Conservation (phyloP, 1,284 basidiomycete genomes). For the Pseudozyma hubeiensis region DNA sequence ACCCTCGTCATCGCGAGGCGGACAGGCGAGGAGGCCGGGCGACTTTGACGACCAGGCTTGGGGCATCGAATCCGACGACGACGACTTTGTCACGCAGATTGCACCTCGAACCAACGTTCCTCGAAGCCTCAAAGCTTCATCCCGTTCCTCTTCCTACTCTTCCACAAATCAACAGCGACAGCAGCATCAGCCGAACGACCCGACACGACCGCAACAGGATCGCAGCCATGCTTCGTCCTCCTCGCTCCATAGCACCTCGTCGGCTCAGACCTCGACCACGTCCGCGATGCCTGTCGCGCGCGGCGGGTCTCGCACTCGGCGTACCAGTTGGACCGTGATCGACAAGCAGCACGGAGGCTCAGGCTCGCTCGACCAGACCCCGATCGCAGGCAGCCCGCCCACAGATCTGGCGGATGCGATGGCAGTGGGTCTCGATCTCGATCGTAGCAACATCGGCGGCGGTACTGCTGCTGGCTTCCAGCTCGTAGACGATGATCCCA, state of each 20-base stretch:
- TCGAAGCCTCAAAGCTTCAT: slow-evolving; percentile 30
- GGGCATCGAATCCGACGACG: slow-evolving; percentile 66
- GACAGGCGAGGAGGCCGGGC: slow-evolving; percentile 9
- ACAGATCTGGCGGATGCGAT: slow-evolving; percentile 40
- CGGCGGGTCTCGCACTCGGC: slow-evolving; percentile 8
- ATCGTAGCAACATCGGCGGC: slow-evolving; percentile 4
- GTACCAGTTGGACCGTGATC: slow-evolving; percentile 55
- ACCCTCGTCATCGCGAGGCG: slow-evolving; percentile 11
- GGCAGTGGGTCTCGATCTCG: slow-evolving; percentile 26
- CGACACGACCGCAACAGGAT: slow-evolving; percentile 5
- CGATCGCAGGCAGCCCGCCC: slow-evolving; percentile 49
- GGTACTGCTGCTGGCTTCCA: slow-evolving; percentile 30
- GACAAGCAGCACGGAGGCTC: slow-evolving; percentile 20
- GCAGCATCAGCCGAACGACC: slow-evolving; percentile 16
- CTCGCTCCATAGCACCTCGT: slow-evolving; percentile 3
- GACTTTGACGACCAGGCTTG: slow-evolving; percentile 67
- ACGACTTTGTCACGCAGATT: slow-evolving; percentile 63
- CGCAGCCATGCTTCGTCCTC: slow-evolving; percentile 24
- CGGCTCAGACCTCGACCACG: slow-evolving; percentile 6
- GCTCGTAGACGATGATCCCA: slow-evolving; percentile 31
- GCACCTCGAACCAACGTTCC: slow-evolving; percentile 42
- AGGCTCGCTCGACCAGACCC: slow-evolving; percentile 35
- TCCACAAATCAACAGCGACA: slow-evolving; percentile 14
- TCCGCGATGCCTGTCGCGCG: slow-evolving; percentile 9
- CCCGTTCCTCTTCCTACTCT: slow-evolving; percentile 39